Conservation (phyloP, 345 rosid species). For the Salix brachista region DNA sequence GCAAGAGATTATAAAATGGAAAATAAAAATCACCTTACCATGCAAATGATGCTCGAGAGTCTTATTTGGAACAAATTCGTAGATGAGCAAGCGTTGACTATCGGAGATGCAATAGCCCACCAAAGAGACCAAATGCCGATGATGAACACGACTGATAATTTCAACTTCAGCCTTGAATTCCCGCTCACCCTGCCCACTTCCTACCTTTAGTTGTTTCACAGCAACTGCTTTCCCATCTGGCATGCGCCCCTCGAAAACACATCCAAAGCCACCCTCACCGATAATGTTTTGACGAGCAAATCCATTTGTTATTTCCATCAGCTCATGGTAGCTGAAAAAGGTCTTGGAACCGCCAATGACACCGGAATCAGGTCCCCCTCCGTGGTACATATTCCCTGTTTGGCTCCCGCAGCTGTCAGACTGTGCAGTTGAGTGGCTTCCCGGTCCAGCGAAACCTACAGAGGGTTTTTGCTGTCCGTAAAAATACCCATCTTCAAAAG, state of each 20-base stretch:
- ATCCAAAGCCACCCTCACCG: constrained; percentile 97
- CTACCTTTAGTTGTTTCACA: constrained; percentile 88
- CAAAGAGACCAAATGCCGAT: constrained; percentile 86
- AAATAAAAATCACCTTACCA: constrained; percentile 36
- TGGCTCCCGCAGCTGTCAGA: constrained; percentile 52
- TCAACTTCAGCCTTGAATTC: constrained; percentile 96
- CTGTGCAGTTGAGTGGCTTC: constrained; percentile 25
- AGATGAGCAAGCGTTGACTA: constrained; percentile 65
- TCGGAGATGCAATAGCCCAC: constrained; percentile 79
- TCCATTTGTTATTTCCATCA: constrained; percentile 80
- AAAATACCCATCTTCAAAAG: constrained; percentile 48
- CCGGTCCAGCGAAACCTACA: constrained; percentile 34
- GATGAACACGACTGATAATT: constrained; percentile 93
- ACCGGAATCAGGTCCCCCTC: constrained; percentile 47
- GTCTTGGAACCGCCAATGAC: constrained; percentile 47
- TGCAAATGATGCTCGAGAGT: constrained; percentile 95
- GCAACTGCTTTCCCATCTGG: constrained; percentile 63
- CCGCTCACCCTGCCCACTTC: constrained; percentile 96
- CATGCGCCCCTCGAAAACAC: constrained; percentile 63
- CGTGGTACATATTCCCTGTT: constrained; percentile 25
- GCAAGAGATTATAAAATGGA: neutral
- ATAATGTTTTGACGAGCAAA: constrained; percentile 63
- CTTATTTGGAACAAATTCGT: constrained; percentile 83
- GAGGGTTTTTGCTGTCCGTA: constrained; percentile 36
- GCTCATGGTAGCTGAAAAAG: constrained; percentile 61